A percentile compares a stretch with the other conserved stretches of the same genome.
These are phyloP conservation scores for Xylaria bambusicola DNA, from an alignment of 495 filamentous ascomycete species.

Conservation along the genomic window DNA sequence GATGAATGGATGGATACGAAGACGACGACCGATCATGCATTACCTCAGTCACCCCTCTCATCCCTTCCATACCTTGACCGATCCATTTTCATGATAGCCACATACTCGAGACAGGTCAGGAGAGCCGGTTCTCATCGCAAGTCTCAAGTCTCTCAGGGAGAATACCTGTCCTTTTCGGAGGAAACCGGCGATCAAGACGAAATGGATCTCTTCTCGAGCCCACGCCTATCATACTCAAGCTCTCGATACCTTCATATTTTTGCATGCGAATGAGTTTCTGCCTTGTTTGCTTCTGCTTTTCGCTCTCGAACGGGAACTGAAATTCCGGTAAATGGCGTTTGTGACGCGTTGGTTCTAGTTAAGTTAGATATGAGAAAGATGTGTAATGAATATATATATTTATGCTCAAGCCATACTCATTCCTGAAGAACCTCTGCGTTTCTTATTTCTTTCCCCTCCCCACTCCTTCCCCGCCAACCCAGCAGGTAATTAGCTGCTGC, in stretches of 20 bases:
- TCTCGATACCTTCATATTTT: neutral
- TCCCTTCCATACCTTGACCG: neutral
- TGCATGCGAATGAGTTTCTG: neutral
- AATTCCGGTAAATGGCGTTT: too few relatives aligned
- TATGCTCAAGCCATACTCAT: too few relatives aligned
- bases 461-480: too few relatives aligned
- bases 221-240: neutral
- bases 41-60: neutral
- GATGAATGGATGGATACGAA: constrained; percentile 11
- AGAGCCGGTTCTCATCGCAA: neutral
- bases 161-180: neutral
- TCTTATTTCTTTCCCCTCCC: too few relatives aligned
- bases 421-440: too few relatives aligned
- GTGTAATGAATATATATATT: too few relatives aligned
- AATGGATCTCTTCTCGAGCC: constrained; percentile 4
- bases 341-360: too few relatives aligned
- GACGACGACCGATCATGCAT: constrained; percentile 2
- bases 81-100: constrained; percentile 5
- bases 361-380: too few relatives aligned
- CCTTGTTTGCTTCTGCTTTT: neutral
- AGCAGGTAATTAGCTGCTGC: too few relatives aligned
- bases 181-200: neutral
- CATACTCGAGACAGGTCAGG: neutral
- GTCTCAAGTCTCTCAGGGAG: neutral
- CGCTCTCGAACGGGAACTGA: too few relatives aligned